Percentiles rank a stretch among this genome's conserved stretches.
phyloP scores from a whole-genome alignment of 176 grass and related monocot genomes.

The Avena eriantha region DNA sequence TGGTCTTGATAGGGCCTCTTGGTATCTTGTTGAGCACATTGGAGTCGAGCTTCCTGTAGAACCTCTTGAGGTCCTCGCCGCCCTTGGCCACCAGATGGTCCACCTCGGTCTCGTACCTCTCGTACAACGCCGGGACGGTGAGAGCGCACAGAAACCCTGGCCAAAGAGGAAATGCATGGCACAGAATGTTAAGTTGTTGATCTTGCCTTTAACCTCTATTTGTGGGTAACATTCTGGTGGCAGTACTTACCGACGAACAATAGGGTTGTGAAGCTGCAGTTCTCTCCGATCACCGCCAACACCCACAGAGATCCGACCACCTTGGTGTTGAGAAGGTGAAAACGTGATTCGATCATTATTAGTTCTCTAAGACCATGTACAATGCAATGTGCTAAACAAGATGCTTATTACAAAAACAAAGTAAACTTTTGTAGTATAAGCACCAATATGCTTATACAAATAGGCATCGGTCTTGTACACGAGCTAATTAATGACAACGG shows the following conservation, averaged over 20 bases:
- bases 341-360: background rate
- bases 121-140: slow-evolving; percentile 74
- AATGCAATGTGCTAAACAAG: no score
- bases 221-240: background rate
- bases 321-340: slow-evolving; percentile 29
- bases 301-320: slow-evolving; percentile 81
- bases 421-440: no score
- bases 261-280: slow-evolving; percentile 76
- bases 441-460: no score
- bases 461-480: no score
- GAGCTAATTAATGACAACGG: no score
- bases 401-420: no score
- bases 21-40: slow-evolving; percentile 90
- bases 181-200: background rate
- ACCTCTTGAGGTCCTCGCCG: slow-evolving; percentile 67
- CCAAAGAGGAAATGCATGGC: slow-evolving; percentile 24
- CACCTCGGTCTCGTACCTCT: slow-evolving; percentile 77
- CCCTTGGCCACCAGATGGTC: slow-evolving; percentile 61
- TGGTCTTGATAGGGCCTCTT: slow-evolving; percentile 71
- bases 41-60: slow-evolving; percentile 76
- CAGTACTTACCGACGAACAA: slow-evolving; percentile 72
- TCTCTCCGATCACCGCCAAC: slow-evolving; percentile 64
- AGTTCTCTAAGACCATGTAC: no score
- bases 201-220: background rate
- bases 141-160: slow-evolving; percentile 70